phyloP scores from a whole-genome alignment of 2,329 filamentous ascomycete genomes.

The Parascedosporium putredinis region DNA sequence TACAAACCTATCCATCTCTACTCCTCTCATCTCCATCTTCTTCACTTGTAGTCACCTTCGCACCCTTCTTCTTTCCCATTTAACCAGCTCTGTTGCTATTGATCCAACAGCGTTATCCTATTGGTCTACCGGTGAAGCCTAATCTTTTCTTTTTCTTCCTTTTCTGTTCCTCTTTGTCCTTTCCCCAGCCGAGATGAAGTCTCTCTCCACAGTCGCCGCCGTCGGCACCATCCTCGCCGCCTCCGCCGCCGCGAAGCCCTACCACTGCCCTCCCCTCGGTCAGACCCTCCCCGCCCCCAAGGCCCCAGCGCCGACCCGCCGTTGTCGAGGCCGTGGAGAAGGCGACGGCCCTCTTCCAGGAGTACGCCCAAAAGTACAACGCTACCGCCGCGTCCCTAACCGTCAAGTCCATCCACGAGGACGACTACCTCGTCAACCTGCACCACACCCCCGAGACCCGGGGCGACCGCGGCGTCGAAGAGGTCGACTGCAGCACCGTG shows the following conservation, averaged over 20 bases:
- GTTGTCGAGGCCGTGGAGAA: conserved; percentile 18
- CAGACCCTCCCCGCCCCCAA: conserved; percentile 27
- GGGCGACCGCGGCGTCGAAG: not conserved
- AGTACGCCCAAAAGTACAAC: conserved; percentile 17
- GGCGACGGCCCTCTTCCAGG: not conserved
- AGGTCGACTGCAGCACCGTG: conserved; percentile 22
- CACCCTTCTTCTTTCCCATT: too few relatives aligned
- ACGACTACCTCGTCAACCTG: conserved; percentile 24
- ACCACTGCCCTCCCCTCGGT: conserved; percentile 29
- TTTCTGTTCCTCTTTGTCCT: not conserved
- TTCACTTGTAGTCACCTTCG: too few relatives aligned
- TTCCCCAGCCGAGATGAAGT: not conserved
- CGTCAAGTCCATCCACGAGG: conserved; percentile 31
- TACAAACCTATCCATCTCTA: too few relatives aligned
- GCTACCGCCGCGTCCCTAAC: conserved; percentile 26
- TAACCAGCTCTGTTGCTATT: too few relatives aligned
- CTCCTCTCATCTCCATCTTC: too few relatives aligned
- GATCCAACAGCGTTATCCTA: not conserved
- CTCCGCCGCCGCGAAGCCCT: conserved; percentile 17
- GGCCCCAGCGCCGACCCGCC: conserved; percentile 20
- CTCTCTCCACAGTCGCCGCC: not conserved
- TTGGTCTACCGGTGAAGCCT: not conserved
- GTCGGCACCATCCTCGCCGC: conserved; percentile 13
- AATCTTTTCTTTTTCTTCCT: not conserved
- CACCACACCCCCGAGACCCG: conserved; percentile 25